Evolutionary conservation across 768 basidiomycete species (phyloP), one percentile per base, ranked within the genome.

Genomic region (Kwoniella heveanensis): DNA sequence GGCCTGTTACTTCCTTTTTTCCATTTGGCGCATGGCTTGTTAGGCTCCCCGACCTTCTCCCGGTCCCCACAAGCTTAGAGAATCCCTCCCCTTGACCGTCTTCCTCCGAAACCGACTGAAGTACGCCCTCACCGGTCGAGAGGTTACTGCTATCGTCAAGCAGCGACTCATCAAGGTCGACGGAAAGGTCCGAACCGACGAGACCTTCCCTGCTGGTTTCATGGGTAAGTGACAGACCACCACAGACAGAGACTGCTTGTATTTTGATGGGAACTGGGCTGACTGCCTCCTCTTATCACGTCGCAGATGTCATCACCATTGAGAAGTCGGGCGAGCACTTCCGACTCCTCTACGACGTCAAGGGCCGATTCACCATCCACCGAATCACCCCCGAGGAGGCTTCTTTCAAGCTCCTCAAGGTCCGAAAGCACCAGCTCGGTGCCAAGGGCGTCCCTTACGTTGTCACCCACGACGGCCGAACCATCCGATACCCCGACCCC

Each of bases 291-390:
- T 19, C 19, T 47, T 7, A 7, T 52, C 48, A 39, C 27, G n/a
- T 48, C 13, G 37, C 60, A 95, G 95, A 99, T 82, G 95, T 97
- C 69, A 86, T 99, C 81, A 87, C 91, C 65, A 90, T 99, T 68
- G 95, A 99, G 83, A 95, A 96, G 82, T 97, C 95, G 25, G 91
- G 89, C 83, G 96, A 99, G 83, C 89, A 98, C 85, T 99, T 98
- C 89, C 95, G 96, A 82, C 87, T 98, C 65, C 85, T 99, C 47
- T 98, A 98, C 86, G 96, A 98, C 81, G 88, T 98, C 83, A 99
- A 99, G 85, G 96, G 96, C 73, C 96, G 96, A 72, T 99, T 99
- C 85, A 90, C 93, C 72, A 95, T 98, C 81, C 96, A 99, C 86
- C 92, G 96, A 77, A 98, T 99, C 86, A 93, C 93, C 58, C 86